These are phyloP conservation scores for Podospora pseudoanserina DNA, from an alignment of 495 filamentous ascomycete genomes.

Conservation along the genomic window DNA sequence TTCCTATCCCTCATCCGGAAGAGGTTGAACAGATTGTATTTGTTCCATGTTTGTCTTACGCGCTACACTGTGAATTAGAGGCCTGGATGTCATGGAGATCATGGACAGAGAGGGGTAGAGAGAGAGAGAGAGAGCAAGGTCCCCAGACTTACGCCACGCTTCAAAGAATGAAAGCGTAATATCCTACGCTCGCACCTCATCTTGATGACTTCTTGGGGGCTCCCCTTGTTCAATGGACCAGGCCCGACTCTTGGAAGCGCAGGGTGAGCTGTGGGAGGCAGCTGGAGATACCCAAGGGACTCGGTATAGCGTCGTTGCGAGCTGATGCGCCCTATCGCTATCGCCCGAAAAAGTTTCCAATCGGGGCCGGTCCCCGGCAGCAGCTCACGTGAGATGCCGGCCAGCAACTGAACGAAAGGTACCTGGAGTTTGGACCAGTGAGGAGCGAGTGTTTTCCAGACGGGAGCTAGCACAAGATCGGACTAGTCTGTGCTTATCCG, in stretches of 20 bases:
- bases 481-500: background rate
- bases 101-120: conserved; percentile 4
- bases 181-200: conserved; percentile 43
- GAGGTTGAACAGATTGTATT: conserved; percentile 94
- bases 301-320: conserved; percentile 2
- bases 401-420: background rate
- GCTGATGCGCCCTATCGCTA: conserved; percentile 2
- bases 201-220: conserved; percentile 1
- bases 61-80: conserved; percentile 51
- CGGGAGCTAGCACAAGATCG: conserved; percentile 1
- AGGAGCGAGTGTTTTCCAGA: background rate
- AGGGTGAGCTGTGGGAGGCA: background rate
- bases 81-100: background rate
- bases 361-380: conserved; percentile 12
- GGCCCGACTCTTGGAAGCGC: background rate
- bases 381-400: conserved; percentile 26
- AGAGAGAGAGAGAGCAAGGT: conserved; percentile 3
- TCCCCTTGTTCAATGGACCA: background rate
- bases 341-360: conserved; percentile 27
- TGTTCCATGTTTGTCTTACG: conserved; percentile 95
- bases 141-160: conserved; percentile 51
- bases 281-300: background rate
- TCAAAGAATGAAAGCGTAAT: conserved; percentile 59
- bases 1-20: conserved; percentile 34
- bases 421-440: background rate